Evolutionary conservation across 2,329 filamentous ascomycete species (phyloP), one percentile per base, ranked within the genome.

Genomic region (Diaporthe capsici): DNA sequence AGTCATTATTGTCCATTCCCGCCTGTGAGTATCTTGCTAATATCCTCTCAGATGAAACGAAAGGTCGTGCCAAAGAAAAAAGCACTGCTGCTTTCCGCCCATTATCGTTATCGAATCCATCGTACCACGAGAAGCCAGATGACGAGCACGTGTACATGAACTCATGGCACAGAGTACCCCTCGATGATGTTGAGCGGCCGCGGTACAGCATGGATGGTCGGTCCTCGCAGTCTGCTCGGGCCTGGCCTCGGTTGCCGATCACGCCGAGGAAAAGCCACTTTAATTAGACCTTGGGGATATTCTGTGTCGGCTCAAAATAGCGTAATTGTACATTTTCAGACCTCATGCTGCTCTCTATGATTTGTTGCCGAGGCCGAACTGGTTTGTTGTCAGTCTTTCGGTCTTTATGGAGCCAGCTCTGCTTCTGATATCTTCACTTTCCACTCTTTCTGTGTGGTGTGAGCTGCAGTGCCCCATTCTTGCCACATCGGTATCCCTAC

Each of bases 61-160:
- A 70, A 42, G 65, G 65, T n/a, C 65, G 65, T 34, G 34, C 47
- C 65, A 70, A 70, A 42, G 65, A 70, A 28, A 55, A 70, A n/a
- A 37, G 47, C 22, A 12, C 22, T 7, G 47, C 49, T 17, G 17
- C 17, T 13, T 70, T 42, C 65, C 65, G 65, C 34, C 65, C 63
- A 5, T n/a, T 67, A 42, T 68, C 44, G 28, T 10, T 68, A 4
- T 53, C 65, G 8, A 70, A 55, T 17, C 47, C 47, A 4, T 28
- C 65, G 15, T 31, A 42, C 47, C 34, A 53, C n/a, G 65, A 70
- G 34, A 70, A 70, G 49, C 47, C 65, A 34, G 65, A 70, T 12
- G 49, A 70, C n/a, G 49, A 70, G 47, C 31, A 55, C n/a, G 49
- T 70, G 12, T 70, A 55, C 34, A 55, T 49, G 15, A 55, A 31